Percentiles rank a stretch among this genome's conserved stretches.
Evolutionary conservation across 495 filamentous ascomycete genomes (phyloP).

Genomic region (Aspergillus wentii): DNA sequence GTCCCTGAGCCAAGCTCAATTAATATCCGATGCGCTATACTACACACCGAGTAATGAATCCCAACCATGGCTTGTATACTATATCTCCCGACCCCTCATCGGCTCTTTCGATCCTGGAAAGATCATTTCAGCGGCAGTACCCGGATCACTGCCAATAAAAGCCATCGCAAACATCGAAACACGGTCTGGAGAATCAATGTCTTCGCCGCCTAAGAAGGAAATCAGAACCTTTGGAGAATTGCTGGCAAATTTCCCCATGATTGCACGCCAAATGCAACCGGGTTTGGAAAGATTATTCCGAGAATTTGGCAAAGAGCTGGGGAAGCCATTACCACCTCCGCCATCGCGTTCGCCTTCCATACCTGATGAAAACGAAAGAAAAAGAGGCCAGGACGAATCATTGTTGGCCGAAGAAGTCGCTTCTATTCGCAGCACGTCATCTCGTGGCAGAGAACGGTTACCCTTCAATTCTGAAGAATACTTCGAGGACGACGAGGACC

Average conservation of each 20-base stretch:
- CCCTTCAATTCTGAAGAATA: conserved; percentile 48
- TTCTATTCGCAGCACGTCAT: conserved; percentile 33
- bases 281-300: conserved; percentile 87
- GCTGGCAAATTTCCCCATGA: conserved; percentile 90
- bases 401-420: conserved; percentile 24
- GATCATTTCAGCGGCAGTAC: conserved; percentile 56
- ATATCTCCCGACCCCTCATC: conserved; percentile 87
- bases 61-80: conserved; percentile 93
- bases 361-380: conserved; percentile 23
- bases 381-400: conserved; percentile 18
- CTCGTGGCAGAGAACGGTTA: conserved; percentile 27
- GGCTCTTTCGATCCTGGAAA: conserved; percentile 74
- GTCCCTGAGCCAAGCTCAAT: conserved; percentile 80
- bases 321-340: conserved; percentile 75
- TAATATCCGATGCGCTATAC: conserved; percentile 82
- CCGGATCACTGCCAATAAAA: conserved; percentile 29
- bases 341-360: conserved; percentile 54
- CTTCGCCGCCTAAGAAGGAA: conserved; percentile 70
- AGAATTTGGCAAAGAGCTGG: conserved; percentile 80
- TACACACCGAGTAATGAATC: conserved; percentile 78
- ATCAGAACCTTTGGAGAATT: conserved; percentile 88
- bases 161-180: conserved; percentile 26
- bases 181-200: conserved; percentile 28
- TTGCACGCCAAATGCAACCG: conserved; percentile 92
- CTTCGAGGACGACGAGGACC: conserved; percentile 79